Evolutionary conservation across 1,284 basidiomycete species (phyloP).

Genomic region (Trametes sp.): DNA sequence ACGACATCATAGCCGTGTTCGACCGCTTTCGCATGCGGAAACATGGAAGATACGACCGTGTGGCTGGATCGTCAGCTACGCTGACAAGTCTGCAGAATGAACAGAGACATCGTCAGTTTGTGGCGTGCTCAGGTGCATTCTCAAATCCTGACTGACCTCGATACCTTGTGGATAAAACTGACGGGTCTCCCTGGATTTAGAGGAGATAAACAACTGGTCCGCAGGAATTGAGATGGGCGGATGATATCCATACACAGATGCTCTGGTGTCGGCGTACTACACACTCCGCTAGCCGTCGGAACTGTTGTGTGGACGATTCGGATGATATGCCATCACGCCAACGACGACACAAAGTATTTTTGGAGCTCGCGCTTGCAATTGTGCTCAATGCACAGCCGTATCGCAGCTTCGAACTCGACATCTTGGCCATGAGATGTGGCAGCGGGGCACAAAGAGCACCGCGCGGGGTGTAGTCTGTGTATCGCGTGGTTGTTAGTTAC

Average conservation of each 20-base stretch:
- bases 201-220: not conserved
- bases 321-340: not conserved
- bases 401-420: not conserved
- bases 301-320: not conserved
- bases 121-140: too few relatives aligned
- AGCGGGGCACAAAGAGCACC: not conserved
- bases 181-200: too few relatives aligned
- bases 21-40: not conserved
- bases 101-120: too few relatives aligned
- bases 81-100: too few relatives aligned
- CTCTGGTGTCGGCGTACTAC: not conserved
- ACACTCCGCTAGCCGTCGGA: not conserved
- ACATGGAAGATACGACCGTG: not conserved
- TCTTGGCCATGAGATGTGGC: not conserved
- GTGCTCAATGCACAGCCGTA: not conserved
- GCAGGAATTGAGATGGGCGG: not conserved
- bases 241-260: not conserved
- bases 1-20: not conserved
- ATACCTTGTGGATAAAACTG: too few relatives aligned
- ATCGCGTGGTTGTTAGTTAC: too few relatives aligned
- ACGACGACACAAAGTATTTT: not conserved
- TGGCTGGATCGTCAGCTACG: not conserved
- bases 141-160: too few relatives aligned
- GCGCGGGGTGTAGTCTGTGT: too few relatives aligned
- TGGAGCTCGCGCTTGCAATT: not conserved